Conservation (phyloP, 345 rosid genomes). For the Arabis alpina region DNA sequence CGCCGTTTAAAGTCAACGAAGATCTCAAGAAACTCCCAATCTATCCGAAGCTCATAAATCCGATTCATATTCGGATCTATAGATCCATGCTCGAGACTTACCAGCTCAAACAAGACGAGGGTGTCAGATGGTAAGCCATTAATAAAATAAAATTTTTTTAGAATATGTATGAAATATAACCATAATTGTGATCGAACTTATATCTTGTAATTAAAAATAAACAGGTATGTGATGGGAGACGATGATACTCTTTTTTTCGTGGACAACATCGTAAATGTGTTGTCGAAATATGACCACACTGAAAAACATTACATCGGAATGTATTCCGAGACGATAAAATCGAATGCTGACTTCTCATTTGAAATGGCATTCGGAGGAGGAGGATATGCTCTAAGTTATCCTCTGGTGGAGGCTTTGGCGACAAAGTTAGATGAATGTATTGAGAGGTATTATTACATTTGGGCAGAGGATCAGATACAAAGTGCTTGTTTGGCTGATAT, state of each 20-base stretch:
- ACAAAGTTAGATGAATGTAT: conserved; percentile 53
- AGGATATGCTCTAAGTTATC: conserved; percentile 69
- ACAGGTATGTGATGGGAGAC: conserved; percentile 58
- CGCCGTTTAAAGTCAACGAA: conserved; percentile 55
- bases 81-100: conserved; percentile 56
- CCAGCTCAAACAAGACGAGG: conserved; percentile 39
- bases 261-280: conserved; percentile 53
- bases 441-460: conserved; percentile 49
- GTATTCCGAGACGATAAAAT: conserved; percentile 48
- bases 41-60: conserved; percentile 38
- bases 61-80: conserved; percentile 41
- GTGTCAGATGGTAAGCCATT: conserved; percentile 44
- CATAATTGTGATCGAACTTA: conserved; percentile 2
- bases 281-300: conserved; percentile 59
- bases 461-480: conserved; percentile 45
- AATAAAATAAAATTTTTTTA: no score
- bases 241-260: conserved; percentile 61
- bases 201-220: neutral
- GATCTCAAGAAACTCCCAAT: conserved; percentile 45
- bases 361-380: conserved; percentile 75
- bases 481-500: conserved; percentile 58
- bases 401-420: conserved; percentile 51
- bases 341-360: conserved; percentile 50
- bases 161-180: no score
- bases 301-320: conserved; percentile 56